phyloP scores from a whole-genome alignment of 139 green algal genomes.

The Nannochloris sp. region DNA sequence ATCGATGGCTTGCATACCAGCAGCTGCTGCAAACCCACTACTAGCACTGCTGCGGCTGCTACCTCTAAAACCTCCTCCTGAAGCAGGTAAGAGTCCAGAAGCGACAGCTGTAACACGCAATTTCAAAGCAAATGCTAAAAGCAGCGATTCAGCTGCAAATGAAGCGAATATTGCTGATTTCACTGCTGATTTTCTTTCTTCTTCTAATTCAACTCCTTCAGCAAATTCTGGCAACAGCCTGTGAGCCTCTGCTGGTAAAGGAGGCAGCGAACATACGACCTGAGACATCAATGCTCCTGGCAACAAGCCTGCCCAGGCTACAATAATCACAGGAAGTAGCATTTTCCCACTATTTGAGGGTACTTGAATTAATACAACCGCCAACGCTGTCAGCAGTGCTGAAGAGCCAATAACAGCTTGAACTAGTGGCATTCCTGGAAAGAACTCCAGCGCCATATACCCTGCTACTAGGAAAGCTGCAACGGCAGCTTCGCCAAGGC shows the following conservation, averaged over 20 bases:
- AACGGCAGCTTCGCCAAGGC: constrained; percentile 15
- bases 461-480: constrained; percentile 50
- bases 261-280: constrained; percentile 19
- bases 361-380: constrained; percentile 68
- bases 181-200: background rate
- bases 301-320: constrained; percentile 43
- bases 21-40: background rate
- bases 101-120: constrained; percentile 56
- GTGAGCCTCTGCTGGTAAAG: constrained; percentile 26
- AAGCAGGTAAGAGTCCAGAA: background rate
- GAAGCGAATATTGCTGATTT: constrained; percentile 59
- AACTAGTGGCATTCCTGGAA: constrained; percentile 56
- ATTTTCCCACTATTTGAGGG: constrained; percentile 24
- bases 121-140: constrained; percentile 89
- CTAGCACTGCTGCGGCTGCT: background rate
- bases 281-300: constrained; percentile 46
- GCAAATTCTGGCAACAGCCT: background rate
- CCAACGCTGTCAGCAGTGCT: constrained; percentile 47
- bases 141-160: constrained; percentile 67
- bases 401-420: constrained; percentile 47
- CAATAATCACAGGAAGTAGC: constrained; percentile 51
- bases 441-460: constrained; percentile 86
- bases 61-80: background rate
- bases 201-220: constrained; percentile 7
- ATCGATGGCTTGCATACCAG: constrained; percentile 14